Conservation (phyloP, 768 basidiomycete genomes). For the Galerina sulciceps region DNA sequence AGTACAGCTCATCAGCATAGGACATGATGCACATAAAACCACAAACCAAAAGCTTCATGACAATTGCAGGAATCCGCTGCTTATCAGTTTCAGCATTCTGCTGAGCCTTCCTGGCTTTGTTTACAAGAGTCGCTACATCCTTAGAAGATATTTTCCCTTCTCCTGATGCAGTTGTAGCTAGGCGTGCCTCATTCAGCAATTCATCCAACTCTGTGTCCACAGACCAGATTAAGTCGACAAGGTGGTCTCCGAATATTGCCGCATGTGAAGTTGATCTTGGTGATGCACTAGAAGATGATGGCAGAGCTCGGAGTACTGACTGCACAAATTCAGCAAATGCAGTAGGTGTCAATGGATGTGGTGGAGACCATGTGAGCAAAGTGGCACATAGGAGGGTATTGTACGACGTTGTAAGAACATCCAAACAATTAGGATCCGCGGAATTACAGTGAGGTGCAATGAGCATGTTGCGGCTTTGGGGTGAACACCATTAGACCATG, state of each 20-base stretch:
- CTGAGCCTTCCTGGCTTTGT: slow-evolving; percentile 51
- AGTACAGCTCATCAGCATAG: slow-evolving; percentile 5
- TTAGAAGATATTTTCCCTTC: slow-evolving; percentile 32
- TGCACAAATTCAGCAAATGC: slow-evolving; percentile 67
- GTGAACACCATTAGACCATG: background rate
- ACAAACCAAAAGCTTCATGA: slow-evolving; percentile 67
- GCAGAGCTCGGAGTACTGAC: slow-evolving; percentile 61
- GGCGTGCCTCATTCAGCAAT: slow-evolving; percentile 57
- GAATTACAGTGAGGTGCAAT: slow-evolving; percentile 63
- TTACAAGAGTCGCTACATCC: slow-evolving; percentile 21
- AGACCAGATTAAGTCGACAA: slow-evolving; percentile 85
- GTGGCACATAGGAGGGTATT: slow-evolving; percentile 67
- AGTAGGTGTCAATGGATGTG: slow-evolving; percentile 48
- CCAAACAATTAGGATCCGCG: slow-evolving; percentile 52
- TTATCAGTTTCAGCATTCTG: slow-evolving; percentile 67
- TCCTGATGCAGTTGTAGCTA: slow-evolving; percentile 36
- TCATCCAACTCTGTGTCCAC: slow-evolving; percentile 81
- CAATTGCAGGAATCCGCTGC: slow-evolving; percentile 56
- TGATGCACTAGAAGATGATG: slow-evolving; percentile 70
- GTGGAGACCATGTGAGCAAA: slow-evolving; percentile 58
- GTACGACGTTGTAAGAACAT: slow-evolving; percentile 68
- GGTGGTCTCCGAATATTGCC: slow-evolving; percentile 61
- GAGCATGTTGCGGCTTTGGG: slow-evolving; percentile 62
- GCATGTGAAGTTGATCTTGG: slow-evolving; percentile 50
- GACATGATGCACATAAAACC: background rate